Evolutionary conservation across 2,329 filamentous ascomycete genomes (phyloP).

Genomic region (Aspergillus arachidicola): DNA sequence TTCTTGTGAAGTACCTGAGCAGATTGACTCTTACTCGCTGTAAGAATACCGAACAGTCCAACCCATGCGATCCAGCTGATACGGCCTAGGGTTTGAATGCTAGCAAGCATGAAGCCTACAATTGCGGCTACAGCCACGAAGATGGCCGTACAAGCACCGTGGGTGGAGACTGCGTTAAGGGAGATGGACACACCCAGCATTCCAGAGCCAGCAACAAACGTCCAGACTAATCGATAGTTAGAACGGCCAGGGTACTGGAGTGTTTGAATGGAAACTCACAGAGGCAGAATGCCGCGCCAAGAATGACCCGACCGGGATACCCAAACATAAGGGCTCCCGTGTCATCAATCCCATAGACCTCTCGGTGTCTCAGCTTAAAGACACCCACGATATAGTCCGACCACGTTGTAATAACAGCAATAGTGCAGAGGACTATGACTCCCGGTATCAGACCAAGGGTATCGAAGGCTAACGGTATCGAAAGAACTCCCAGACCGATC

Average conservation of each 20-base stretch:
- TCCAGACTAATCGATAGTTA: slow-evolving; percentile 27
- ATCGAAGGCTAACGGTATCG: slow-evolving; percentile 51
- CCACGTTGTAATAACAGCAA: slow-evolving; percentile 52
- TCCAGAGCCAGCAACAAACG: slow-evolving; percentile 45
- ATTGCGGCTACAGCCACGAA: slow-evolving; percentile 29
- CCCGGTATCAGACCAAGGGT: slow-evolving; percentile 53
- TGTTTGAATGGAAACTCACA: slow-evolving; percentile 1
- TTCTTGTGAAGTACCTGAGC: too few relatives aligned
- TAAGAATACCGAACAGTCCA: slow-evolving; percentile 26
- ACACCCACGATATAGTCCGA: slow-evolving; percentile 49
- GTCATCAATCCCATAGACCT: slow-evolving; percentile 61
- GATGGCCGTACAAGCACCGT: slow-evolving; percentile 35
- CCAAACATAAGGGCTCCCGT: slow-evolving; percentile 59
- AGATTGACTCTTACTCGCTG: slow-evolving; percentile 19
- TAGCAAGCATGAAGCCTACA: slow-evolving; percentile 27
- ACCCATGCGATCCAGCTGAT: slow-evolving; percentile 41
- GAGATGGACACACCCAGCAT: slow-evolving; percentile 47
- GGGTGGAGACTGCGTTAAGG: slow-evolving; percentile 45
- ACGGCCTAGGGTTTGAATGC: slow-evolving; percentile 39
- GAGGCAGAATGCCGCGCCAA: slow-evolving; percentile 31
- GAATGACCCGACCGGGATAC: slow-evolving; percentile 42
- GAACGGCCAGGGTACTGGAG: too few relatives aligned
- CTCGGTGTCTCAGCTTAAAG: slow-evolving; percentile 57
- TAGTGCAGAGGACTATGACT: slow-evolving; percentile 44
- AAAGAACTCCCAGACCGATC: slow-evolving; percentile 51